Percentiles rank a stretch among this genome's conserved stretches.
These are phyloP conservation scores for Irineochytrium annulatum DNA, from an alignment of 192 early-diverging fungal species.

Conservation along the genomic window DNA sequence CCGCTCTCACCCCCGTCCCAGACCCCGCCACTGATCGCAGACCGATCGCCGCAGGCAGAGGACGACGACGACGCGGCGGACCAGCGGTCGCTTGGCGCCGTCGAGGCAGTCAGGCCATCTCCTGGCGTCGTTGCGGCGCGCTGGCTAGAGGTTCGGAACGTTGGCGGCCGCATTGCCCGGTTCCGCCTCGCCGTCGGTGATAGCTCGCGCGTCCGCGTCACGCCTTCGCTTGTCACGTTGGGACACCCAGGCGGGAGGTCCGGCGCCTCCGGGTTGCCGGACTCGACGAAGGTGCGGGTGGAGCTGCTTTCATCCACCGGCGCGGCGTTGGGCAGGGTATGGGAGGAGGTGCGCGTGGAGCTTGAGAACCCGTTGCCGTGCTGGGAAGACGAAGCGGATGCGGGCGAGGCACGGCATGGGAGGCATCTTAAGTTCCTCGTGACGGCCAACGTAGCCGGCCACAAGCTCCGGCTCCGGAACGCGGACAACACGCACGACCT, in stretches of 20 bases:
- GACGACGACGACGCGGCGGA: neutral
- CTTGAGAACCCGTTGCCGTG: conserved; percentile 10
- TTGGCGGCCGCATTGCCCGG: conserved; percentile 15
- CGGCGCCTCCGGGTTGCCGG: neutral
- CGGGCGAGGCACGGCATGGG: neutral
- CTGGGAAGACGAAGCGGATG: neutral
- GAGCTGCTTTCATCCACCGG: conserved; percentile 27
- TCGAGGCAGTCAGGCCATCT: too few relatives aligned
- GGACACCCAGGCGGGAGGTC: neutral
- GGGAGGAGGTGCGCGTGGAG: conserved; percentile 22
- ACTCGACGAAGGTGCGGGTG: conserved; percentile 11
- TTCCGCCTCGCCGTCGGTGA: conserved; percentile 11
- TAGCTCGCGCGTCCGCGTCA: neutral
- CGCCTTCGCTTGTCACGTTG: conserved; percentile 4
- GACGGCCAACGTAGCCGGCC: conserved; percentile 26
- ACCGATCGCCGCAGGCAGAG: too few relatives aligned
- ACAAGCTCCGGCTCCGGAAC: conserved; percentile 31
- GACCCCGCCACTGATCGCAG: too few relatives aligned
- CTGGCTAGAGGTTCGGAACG: conserved; percentile 19
- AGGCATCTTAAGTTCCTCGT: conserved; percentile 10
- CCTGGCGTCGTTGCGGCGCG: neutral
- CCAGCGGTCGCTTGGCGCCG: too few relatives aligned
- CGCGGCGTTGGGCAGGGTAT: conserved; percentile 21
- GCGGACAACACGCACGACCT: conserved; percentile 9
- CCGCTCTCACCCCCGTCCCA: too few relatives aligned